Conservation (phyloP, 1,284 basidiomycete species). For the Ganoderma sp. region DNA sequence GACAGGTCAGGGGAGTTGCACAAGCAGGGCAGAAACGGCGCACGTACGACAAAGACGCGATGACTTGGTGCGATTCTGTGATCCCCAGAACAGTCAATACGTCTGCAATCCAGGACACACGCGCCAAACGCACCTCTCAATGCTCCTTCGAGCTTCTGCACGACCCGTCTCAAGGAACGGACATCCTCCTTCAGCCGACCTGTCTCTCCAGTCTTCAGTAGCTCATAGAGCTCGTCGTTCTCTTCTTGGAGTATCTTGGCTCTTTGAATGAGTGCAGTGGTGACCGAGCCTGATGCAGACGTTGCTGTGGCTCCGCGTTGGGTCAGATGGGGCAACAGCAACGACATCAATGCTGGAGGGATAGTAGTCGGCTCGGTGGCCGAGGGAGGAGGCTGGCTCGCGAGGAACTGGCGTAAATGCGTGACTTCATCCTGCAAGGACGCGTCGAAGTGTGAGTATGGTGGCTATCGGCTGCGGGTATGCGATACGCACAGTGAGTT, state of each 20-base stretch:
- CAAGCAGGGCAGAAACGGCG: neutral
- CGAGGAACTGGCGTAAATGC: constrained; percentile 65
- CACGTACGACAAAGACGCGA: constrained; percentile 73
- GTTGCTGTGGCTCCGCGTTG: constrained; percentile 45
- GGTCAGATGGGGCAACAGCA: constrained; percentile 69
- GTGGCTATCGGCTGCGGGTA: constrained; percentile 20
- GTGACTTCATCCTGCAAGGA: constrained; percentile 66
- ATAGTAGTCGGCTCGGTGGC: constrained; percentile 66
- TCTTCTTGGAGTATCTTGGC: constrained; percentile 76
- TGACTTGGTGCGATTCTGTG: constrained; percentile 75
- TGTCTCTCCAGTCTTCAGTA: constrained; percentile 72
- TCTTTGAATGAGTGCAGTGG: constrained; percentile 72
- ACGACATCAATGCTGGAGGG: constrained; percentile 68
- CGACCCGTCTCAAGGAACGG: constrained; percentile 65
- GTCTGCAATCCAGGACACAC: constrained; percentile 14
- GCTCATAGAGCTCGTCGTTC: constrained; percentile 77
- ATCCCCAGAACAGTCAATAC: constrained; percentile 9
- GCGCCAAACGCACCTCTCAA: constrained; percentile 63
- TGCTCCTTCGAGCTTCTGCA: constrained; percentile 70
- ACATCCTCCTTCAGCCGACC: constrained; percentile 82
- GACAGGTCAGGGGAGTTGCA: constrained; percentile 22
- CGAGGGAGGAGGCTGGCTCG: constrained; percentile 61
- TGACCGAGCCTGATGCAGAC: constrained; percentile 61
- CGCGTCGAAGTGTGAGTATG: constrained; percentile 26
- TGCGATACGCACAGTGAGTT: constrained; percentile 64